These are phyloP conservation scores for Cenococcum geophilum DNA, from an alignment of 495 filamentous ascomycete genomes.

Conservation along the genomic window DNA sequence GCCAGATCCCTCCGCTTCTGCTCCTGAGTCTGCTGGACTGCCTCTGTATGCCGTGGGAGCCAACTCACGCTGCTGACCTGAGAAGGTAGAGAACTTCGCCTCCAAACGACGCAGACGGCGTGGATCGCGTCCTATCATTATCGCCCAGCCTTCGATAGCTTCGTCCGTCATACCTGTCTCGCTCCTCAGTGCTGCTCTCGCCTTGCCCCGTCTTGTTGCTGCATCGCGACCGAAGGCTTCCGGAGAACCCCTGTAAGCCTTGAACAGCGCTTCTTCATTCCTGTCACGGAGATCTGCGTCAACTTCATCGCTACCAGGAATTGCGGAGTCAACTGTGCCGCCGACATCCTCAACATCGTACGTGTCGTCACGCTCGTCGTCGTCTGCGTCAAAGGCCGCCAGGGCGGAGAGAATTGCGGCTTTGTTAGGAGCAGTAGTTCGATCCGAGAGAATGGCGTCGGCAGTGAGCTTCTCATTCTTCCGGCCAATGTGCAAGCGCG, in stretches of 20 bases:
- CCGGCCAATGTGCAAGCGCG: conserved; percentile 70
- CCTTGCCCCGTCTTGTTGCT: conserved; percentile 55
- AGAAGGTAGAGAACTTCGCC: conserved; percentile 54
- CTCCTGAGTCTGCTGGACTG: conserved; percentile 41
- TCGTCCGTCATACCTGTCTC: conserved; percentile 90
- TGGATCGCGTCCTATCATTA: conserved; percentile 75
- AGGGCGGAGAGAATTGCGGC: conserved; percentile 87
- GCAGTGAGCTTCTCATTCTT: conserved; percentile 56
- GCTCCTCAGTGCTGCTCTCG: conserved; percentile 57
- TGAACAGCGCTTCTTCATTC: conserved; percentile 54
- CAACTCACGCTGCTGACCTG: conserved; percentile 55
- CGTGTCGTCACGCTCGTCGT: conserved; percentile 96
- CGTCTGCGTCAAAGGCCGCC: conserved; percentile 84
- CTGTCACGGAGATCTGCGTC: conserved; percentile 23
- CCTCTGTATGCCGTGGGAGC: conserved; percentile 57
- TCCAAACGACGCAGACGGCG: conserved; percentile 59
- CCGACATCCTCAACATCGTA: conserved; percentile 91
- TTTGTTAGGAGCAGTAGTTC: conserved; percentile 58
- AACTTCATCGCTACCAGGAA: conserved; percentile 35
- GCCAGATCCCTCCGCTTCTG: conserved; percentile 40
- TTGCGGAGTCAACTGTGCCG: conserved; percentile 64
- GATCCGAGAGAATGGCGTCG: conserved; percentile 53
- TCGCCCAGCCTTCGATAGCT: conserved; percentile 85
- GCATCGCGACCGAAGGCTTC: conserved; percentile 64
- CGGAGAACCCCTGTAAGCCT: conserved; percentile 55